Conservation (phyloP, 768 basidiomycete species). For the Trametes maxima region DNA sequence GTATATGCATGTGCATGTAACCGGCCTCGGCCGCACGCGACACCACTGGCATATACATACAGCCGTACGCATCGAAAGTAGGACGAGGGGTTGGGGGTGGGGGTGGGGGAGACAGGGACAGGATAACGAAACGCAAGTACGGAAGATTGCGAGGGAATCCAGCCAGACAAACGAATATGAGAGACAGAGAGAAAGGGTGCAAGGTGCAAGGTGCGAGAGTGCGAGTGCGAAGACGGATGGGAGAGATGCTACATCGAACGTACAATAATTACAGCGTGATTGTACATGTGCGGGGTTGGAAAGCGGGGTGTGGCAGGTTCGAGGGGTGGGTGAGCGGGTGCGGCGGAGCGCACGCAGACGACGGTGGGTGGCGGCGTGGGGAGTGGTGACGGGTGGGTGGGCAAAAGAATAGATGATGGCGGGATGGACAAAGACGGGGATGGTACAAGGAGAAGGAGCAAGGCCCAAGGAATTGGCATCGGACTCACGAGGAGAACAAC, state of each 20-base stretch:
- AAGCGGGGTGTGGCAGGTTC: background rate
- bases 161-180: background rate
- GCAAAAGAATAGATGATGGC: background rate
- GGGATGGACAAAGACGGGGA: background rate
- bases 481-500: no score
- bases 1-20: no score
- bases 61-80: no score
- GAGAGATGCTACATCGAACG: constrained; percentile 9
- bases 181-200: background rate
- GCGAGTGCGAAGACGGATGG: background rate
- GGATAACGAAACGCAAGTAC: no score
- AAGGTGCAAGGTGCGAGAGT: background rate
- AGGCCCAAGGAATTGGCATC: background rate
- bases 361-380: background rate
- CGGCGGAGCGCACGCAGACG: no score
- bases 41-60: no score
- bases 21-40: no score
- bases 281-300: constrained; percentile 1
- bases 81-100: no score
- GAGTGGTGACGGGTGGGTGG: background rate
- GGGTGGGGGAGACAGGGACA: background rate
- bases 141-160: no score
- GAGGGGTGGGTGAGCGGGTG: background rate
- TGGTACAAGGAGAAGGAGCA: background rate
- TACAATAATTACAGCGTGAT: constrained; percentile 17